Base-by-base conservation (phyloP, 305 asterid genomes). In the Fraxinus ornus region DNA sequence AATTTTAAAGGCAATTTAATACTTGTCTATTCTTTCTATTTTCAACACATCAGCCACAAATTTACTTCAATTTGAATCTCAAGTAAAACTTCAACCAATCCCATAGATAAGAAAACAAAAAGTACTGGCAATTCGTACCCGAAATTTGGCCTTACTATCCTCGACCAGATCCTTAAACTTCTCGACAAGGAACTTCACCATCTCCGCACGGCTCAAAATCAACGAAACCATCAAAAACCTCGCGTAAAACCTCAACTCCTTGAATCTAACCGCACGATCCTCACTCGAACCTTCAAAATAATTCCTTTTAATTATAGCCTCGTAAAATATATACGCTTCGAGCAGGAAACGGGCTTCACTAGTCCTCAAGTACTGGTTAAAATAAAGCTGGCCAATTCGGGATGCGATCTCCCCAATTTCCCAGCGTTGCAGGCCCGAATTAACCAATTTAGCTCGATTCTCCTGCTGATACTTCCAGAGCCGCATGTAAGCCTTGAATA, bases 381-480 rank as follows among this genome's bases (percentile, higher is more conserved):
- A 93, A 19, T 94, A 96, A 74, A 96, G 92, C 87, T 96, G 99
- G 4, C 99, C 99, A 77, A 96, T 94, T 79, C 99, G 90, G 32
- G 99, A 96, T 24, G 99, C 99, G 93, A 96, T 96, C 93, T 96
- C 99, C 36, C 99, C 98, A 87, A 96, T 94, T 88, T 96, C 98
- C 98, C 95, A 94, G 3, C 99, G 89, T 87, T 93, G 97, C 17
- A 96, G 93, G 60, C 99, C 98, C 66, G 94, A 91, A 19, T 88
- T 93, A 55, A 83, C 86, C 76, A 96, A 88, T 84, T 87, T 89
- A 30, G 85, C 90, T 86, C 99, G 89, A 88, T 96, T 91, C 84
- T 91, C 93, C 87, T 92, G 98, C 92, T 96, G 99, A 32, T 88
- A 92, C 84, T 94, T 94, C 99, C 99, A 96, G 41, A 96, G 86